Conservation (phyloP, 2,329 filamentous ascomycete genomes). For the Cladophialophora immunda region DNA sequence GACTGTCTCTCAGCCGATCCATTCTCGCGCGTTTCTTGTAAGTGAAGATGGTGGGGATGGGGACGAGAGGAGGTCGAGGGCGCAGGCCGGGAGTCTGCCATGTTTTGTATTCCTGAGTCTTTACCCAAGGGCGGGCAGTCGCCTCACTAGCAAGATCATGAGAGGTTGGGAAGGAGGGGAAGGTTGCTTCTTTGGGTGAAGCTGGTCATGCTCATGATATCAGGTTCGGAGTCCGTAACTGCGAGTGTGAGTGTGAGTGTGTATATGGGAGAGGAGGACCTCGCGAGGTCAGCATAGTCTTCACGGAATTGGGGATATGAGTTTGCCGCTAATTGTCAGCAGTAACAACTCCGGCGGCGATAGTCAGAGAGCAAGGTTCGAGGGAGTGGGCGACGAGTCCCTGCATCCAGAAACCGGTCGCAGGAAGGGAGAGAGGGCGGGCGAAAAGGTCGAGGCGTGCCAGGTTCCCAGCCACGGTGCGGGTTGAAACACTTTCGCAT, state of each 20-base stretch:
- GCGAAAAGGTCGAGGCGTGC: constrained; percentile 9
- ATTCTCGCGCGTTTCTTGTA: constrained; percentile 12
- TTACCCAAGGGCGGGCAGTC: constrained; percentile 12
- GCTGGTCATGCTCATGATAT: neutral
- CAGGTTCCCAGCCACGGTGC: constrained; percentile 9
- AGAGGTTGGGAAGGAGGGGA: constrained; percentile 7
- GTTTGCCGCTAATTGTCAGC: constrained; percentile 8
- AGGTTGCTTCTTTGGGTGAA: neutral
- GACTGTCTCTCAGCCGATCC: constrained; percentile 14
- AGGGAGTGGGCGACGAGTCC: constrained; percentile 3
- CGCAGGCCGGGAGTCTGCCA: constrained; percentile 26
- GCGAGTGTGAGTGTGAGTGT: neutral
- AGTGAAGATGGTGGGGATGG: constrained; percentile 1
- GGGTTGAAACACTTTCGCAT: constrained; percentile 18
- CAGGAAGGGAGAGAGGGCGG: constrained; percentile 4
- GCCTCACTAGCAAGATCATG: constrained; percentile 33
- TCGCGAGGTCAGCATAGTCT: constrained; percentile 19
- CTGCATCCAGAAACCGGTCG: neutral
- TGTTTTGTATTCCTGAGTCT: constrained; percentile 24
- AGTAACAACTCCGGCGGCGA: neutral
- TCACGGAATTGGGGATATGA: neutral
- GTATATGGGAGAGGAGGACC: neutral
- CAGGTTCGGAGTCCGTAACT: constrained; percentile 9
- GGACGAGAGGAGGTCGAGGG: constrained; percentile 22
- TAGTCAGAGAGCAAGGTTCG: constrained; percentile 1